Evolutionary conservation across 805 yeast genomes (phyloP).

Genomic region (Candida loeiensis): DNA sequence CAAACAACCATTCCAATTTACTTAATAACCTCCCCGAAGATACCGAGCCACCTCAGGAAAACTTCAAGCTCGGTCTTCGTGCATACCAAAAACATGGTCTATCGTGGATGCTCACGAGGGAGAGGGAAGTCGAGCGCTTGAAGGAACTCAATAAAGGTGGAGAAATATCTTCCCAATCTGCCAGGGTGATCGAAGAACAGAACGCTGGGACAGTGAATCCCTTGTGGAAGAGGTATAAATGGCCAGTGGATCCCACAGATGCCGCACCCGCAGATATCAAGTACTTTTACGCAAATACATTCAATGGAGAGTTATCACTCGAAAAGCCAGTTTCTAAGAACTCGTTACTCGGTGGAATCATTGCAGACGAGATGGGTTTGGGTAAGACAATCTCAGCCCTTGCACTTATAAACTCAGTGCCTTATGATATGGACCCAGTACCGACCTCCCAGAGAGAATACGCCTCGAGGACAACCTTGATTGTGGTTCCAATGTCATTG

Average conservation of each 20-base stretch:
- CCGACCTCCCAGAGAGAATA: constrained; percentile 32
- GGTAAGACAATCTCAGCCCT: constrained; percentile 89
- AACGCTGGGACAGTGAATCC: constrained; percentile 70
- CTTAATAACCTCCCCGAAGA: constrained; percentile 59
- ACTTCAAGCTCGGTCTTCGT: constrained; percentile 58
- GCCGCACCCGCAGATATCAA: constrained; percentile 10
- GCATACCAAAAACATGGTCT: constrained; percentile 82
- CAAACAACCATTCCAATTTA: constrained; percentile 63
- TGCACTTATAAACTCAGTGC: constrained; percentile 65
- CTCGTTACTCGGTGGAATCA: constrained; percentile 72
- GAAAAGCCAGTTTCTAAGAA: constrained; percentile 63
- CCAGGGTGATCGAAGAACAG: constrained; percentile 19
- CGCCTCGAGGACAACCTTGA: constrained; percentile 69
- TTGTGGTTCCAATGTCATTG: constrained; percentile 87
- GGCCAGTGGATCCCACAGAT: constrained; percentile 56
- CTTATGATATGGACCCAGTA: constrained; percentile 39
- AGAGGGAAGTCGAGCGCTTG: constrained; percentile 52
- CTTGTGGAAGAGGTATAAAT: constrained; percentile 72
- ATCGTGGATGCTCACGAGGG: constrained; percentile 86
- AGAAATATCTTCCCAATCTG: constrained; percentile 26
- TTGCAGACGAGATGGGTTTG: constrained; percentile 96
- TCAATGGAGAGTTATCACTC: constrained; percentile 73
- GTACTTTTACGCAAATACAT: constrained; percentile 70
- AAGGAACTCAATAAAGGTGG: constrained; percentile 23
- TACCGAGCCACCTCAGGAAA: constrained; percentile 44